phyloP scores from a whole-genome alignment of 2,329 filamentous ascomycete species.

The Tolypocladium tundrense region DNA sequence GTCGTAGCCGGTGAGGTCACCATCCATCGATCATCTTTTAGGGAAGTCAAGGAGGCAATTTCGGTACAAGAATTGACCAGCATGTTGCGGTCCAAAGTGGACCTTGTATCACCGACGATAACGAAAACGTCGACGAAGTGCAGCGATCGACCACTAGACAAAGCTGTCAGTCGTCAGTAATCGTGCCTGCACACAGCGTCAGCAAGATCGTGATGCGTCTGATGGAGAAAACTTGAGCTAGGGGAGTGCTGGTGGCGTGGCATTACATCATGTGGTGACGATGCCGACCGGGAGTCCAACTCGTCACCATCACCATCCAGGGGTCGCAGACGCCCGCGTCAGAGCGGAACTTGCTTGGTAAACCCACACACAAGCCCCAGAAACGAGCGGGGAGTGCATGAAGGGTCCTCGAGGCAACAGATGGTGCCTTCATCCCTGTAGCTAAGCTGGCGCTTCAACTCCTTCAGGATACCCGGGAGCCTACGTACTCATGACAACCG shows the following conservation, averaged over 20 bases:
- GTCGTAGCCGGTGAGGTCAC: neutral
- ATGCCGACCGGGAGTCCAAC: neutral
- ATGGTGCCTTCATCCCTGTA: neutral
- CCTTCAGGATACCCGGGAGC: neutral
- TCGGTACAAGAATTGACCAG: neutral
- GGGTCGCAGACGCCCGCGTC: neutral
- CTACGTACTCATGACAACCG: too few relatives aligned
- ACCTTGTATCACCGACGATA: neutral
- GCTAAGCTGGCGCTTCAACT: neutral
- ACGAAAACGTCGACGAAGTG: neutral
- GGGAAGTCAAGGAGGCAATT: neutral
- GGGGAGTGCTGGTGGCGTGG: neutral
- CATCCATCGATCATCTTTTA: too few relatives aligned
- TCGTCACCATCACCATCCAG: neutral
- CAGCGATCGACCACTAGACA: neutral
- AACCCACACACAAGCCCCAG: neutral
- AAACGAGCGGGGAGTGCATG: neutral
- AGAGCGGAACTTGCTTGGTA: neutral
- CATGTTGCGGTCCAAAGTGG: neutral
- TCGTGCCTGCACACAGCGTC: neutral
- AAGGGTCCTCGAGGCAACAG: neutral
- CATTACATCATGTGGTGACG: neutral
- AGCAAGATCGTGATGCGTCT: neutral
- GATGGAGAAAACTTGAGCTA: neutral
- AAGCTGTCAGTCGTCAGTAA: neutral